Conservation (phyloP, 129 eudicot species). For the Centaurea solstitialis region DNA sequence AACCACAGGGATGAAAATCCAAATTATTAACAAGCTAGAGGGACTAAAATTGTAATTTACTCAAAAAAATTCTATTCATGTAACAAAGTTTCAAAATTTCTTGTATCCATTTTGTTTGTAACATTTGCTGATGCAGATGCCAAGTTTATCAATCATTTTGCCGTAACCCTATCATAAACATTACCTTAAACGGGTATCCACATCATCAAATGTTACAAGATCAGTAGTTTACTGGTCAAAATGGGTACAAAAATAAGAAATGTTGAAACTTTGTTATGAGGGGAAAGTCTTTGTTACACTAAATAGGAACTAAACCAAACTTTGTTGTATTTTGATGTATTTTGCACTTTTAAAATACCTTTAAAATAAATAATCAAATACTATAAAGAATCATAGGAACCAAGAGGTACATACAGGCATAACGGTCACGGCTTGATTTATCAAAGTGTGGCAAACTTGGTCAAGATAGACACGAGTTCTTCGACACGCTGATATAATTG, state of each 20-base stretch:
- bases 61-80: no score
- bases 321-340: not conserved
- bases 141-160: not conserved
- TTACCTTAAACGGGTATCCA: not conserved
- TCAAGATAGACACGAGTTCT: constrained; percentile 71
- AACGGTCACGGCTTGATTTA: constrained; percentile 61
- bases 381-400: constrained; percentile 11
- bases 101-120: not conserved
- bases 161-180: not conserved
- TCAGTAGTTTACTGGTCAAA: not conserved
- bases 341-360: not conserved
- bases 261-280: not conserved
- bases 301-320: not conserved
- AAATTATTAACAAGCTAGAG: no score
- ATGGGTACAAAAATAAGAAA: not conserved
- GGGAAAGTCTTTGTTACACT: no score
- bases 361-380: not conserved
- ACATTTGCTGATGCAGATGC: not conserved
- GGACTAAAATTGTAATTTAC: no score
- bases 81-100: not conserved
- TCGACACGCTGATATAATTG: constrained; percentile 62
- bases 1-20: no score
- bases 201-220: not conserved
- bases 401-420: constrained; percentile 60
- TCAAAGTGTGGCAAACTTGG: constrained; percentile 47